Conservation (phyloP, 805 yeast species). For the Brettanomyces naardenensis region DNA sequence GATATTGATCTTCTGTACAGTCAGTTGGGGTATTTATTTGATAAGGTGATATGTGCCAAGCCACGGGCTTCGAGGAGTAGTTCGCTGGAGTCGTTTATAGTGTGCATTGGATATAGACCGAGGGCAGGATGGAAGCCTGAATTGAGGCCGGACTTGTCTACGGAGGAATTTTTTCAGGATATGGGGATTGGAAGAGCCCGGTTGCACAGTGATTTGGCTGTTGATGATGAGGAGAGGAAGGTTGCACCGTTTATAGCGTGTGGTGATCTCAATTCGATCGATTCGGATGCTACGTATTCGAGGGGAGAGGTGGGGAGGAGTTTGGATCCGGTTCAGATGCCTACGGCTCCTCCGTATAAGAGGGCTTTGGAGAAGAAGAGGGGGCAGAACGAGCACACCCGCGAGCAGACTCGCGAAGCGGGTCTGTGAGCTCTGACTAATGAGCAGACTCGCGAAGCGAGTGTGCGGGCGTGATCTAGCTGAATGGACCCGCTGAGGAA, state of each 20-base stretch:
- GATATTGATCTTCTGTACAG: constrained; percentile 90
- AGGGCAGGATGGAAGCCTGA: constrained; percentile 77
- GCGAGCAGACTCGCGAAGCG: background rate
- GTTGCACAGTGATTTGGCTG: constrained; percentile 37
- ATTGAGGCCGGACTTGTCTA: constrained; percentile 42
- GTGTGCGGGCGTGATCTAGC: too few species aligned
- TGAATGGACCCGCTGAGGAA: too few species aligned
- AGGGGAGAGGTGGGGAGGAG: constrained; percentile 35
- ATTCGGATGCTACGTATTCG: constrained; percentile 91
- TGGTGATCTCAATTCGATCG: constrained; percentile 75
- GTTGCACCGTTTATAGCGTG: constrained; percentile 94
- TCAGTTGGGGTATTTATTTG: constrained; percentile 83
- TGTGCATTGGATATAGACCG: constrained; percentile 83
- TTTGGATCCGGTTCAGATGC: constrained; percentile 88
- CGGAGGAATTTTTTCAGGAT: constrained; percentile 77
- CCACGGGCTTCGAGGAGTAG: constrained; percentile 95
- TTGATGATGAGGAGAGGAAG: constrained; percentile 54
- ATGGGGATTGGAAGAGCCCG: constrained; percentile 47
- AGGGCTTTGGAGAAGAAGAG: constrained; percentile 83
- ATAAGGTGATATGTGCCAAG: constrained; percentile 86
- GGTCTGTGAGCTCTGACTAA: too few species aligned
- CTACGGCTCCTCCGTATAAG: constrained; percentile 96
- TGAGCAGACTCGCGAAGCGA: too few species aligned
- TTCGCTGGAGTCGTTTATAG: constrained; percentile 88
- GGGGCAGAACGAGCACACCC: constrained; percentile 38